Base-by-base conservation (phyloP, 129 eudicot species). In the Ambrosia trifida region DNA sequence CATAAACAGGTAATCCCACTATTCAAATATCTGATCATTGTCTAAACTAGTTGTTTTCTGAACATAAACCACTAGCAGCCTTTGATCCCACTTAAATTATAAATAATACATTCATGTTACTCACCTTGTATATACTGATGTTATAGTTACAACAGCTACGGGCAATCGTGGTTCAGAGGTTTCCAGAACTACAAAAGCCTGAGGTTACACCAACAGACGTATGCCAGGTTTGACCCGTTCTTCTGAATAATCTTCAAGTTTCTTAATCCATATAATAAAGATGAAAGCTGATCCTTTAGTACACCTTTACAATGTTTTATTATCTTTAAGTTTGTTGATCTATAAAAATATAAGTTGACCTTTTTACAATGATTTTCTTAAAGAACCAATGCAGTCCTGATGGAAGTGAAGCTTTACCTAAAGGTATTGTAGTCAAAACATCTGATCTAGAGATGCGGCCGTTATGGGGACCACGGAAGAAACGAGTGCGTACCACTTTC, bases 361-460 rank as follows among this genome's bases (percentile, higher is more conserved):
- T 2, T 19, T 40, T 54, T 28, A 54, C 52, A 16, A 58, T 43
- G 47, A 16, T 45, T 35, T 79, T 50, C 49, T 47, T 72, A 32
- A 51, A 91, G 96, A 68, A 72, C 44, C 78, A 69, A 73, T 88
- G 89, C 85, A 82, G 81, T 68, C 82, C 73, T 17, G 87, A 74
- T 66, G 97, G 97, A 75, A 88, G 85, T 66, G 93, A 91, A 71
- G 72, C 87, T 41, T 81, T 92, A 45, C 98, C 98, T 51, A 74
- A 73, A 81, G 94, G 96, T 14, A 92, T 92, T 44, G 83, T 92
- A 20, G 67, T 78, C 43, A 84, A 64, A 78, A 86, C 94, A 14
- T 66, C 98, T 20, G 85, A 92, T 79, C 72, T 92, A 68, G 96
- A 92, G 76, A 86, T 88, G 91, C 87, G 81, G 7, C 90, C 96